Percentiles rank a stretch among this genome's conserved stretches.
Conservation (phyloP, 768 basidiomycete genomes). For the Floccularia luteovirens region DNA sequence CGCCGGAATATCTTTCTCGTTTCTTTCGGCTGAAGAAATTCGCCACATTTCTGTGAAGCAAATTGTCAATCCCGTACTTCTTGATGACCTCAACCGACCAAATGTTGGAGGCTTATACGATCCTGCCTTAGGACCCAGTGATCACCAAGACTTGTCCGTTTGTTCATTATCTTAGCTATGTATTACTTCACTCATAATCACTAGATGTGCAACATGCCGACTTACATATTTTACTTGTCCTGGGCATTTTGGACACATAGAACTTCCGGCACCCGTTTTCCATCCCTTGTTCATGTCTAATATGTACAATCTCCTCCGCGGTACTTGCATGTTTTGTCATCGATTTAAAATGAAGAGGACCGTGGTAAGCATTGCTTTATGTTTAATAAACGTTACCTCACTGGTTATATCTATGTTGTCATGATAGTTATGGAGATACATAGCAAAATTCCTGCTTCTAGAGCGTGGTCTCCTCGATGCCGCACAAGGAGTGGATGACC, state of each 20-base stretch:
- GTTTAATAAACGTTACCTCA: slow-evolving; percentile 1
- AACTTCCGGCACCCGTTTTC: slow-evolving; percentile 90
- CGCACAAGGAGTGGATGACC: slow-evolving; percentile 67
- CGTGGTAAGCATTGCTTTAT: slow-evolving; percentile 36
- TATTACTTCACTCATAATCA: slow-evolving; percentile 9
- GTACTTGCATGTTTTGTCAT: slow-evolving; percentile 92
- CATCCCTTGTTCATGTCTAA: slow-evolving; percentile 95
- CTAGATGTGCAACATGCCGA: slow-evolving; percentile 88
- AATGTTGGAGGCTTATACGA: slow-evolving; percentile 93
- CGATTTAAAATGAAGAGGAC: slow-evolving; percentile 74
- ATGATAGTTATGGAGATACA: slow-evolving; percentile 68
- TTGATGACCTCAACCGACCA: slow-evolving; percentile 91
- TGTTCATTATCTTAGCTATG: slow-evolving; percentile 1
- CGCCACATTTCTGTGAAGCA: slow-evolving; percentile 96
- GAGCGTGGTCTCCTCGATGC: slow-evolving; percentile 86
- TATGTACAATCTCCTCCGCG: slow-evolving; percentile 80
- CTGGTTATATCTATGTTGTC: slow-evolving; percentile 4
- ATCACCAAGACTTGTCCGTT: slow-evolving; percentile 82
- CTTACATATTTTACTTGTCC: slow-evolving; percentile 93
- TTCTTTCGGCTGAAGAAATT: slow-evolving; percentile 82
- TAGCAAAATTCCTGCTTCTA: slow-evolving; percentile 79
- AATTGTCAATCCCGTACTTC: slow-evolving; percentile 85
- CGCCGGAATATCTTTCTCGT: slow-evolving; percentile 85
- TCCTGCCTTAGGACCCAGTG: slow-evolving; percentile 87
- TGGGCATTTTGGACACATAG: slow-evolving; percentile 97